Conservation (phyloP, 2,329 filamentous ascomycete species). For the Colletotrichum echinochloae region DNA sequence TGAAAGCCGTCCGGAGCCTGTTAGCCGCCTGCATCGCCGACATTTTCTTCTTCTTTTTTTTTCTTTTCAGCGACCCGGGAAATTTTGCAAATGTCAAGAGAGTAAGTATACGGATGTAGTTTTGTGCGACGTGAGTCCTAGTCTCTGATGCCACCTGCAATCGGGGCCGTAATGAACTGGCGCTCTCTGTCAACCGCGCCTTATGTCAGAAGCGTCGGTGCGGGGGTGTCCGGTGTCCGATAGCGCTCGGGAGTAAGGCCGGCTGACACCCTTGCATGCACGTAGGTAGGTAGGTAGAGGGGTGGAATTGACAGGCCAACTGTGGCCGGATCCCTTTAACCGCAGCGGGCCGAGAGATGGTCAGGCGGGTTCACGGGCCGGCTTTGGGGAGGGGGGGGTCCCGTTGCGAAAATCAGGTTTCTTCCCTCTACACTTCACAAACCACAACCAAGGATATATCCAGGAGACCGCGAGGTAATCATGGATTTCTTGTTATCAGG, state of each 20-base stretch:
- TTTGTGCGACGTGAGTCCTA: neutral
- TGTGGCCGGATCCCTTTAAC: neutral
- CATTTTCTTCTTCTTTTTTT: neutral
- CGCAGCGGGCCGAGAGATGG: constrained; percentile 14
- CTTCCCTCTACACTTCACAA: neutral
- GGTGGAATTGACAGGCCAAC: neutral
- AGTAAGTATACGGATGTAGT: too few species aligned
- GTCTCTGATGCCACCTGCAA: neutral
- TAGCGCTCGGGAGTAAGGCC: constrained; percentile 2
- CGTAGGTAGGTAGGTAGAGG: neutral
- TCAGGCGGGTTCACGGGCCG: constrained; percentile 7
- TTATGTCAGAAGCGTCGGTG: constrained; percentile 5
- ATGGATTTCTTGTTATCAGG: neutral
- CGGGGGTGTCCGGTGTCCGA: neutral
- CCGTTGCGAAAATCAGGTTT: neutral
- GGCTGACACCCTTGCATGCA: constrained; percentile 7
- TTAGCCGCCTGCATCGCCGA: constrained; percentile 59
- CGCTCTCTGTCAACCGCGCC: constrained; percentile 14
- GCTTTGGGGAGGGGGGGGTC: neutral
- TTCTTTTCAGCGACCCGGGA: neutral
- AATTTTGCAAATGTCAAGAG: too few species aligned
- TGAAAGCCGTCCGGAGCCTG: constrained; percentile 62
- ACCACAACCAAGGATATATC: neutral
- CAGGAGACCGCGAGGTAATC: neutral
- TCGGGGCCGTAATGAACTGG: neutral